Evolutionary conservation across 495 filamentous ascomycete genomes (phyloP).

Genomic region (Cercophora scortea): DNA sequence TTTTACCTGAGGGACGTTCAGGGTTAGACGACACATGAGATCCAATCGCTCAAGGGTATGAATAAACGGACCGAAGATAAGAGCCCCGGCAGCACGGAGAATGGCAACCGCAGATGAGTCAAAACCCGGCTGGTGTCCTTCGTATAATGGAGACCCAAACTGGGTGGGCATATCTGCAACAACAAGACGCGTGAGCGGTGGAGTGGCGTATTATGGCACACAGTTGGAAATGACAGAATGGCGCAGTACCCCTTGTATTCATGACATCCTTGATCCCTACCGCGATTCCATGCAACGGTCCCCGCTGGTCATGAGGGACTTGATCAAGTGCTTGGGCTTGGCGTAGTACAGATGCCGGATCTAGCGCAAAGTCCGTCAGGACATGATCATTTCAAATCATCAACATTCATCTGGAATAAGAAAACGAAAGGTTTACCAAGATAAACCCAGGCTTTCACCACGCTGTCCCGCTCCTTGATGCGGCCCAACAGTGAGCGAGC

Average conservation of each 20-base stretch:
- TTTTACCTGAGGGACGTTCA: constrained; percentile 25
- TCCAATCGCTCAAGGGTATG: no score
- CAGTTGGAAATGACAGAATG: no score
- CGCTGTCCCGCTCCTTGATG: constrained; percentile 37
- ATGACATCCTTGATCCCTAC: constrained; percentile 54
- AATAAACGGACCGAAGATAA: constrained; percentile 25
- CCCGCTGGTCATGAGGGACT: constrained; percentile 35
- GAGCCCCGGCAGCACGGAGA: constrained; percentile 38
- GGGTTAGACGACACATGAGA: no score
- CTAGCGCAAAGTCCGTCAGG: neutral
- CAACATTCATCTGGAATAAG: neutral
- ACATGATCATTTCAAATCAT: neutral
- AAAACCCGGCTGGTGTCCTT: constrained; percentile 22
- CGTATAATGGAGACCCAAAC: constrained; percentile 42
- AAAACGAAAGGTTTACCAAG: constrained; percentile 21
- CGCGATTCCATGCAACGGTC: constrained; percentile 46
- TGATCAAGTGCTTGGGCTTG: constrained; percentile 45
- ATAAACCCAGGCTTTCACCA: constrained; percentile 48
- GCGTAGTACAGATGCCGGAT: neutral
- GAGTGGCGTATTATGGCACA: no score
- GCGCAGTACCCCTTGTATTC: constrained; percentile 34
- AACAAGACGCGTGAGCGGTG: no score
- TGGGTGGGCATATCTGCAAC: constrained; percentile 41
- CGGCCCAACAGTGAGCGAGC: constrained; percentile 43
- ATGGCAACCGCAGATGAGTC: constrained; percentile 38